Base-by-base conservation (phyloP, 805 yeast genomes). In the Wickerhamomyces ciferrii region DNA sequence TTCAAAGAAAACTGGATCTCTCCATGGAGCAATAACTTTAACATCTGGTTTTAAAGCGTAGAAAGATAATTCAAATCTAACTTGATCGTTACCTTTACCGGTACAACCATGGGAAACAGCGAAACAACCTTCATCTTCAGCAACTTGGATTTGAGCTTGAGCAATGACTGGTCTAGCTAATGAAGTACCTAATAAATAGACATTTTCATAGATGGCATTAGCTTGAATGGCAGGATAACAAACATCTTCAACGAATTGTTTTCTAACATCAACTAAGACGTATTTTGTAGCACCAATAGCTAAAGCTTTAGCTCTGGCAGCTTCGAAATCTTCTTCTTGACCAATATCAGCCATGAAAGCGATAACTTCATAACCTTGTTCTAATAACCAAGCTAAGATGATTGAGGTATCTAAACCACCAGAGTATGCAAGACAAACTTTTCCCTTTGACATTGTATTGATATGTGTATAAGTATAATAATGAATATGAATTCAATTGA, bases 71-170 rank as follows among this genome's bases (percentile, higher is more conserved):
- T 94, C 99, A 68, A 94, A 94, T 73, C 99, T 86, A 55, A 94
- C 97, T 75, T 94, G 99, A 71, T 94, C 99, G 68, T 94, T 94
- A 74, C 99, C 99, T 76, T 94, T 94, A 75, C 99, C 99, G 57
- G 99, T 94, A 75, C 99, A 94, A 54, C 99, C 99, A 70, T 94
- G 99, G 42, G 96, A 83, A 43, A 94, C 99, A 45, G 98, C 98
- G 61, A 92, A 90, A 78, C 99, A 94, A 54, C 97, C 97, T 70
- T 94, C 95, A 62, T 87, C 79, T 74, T 90, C 95, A 52, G 99
- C 99, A 54, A 89, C 97, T 62, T 86, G 79, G 67, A 94, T 94
- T 75, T 94, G 99, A 43, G 99, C 99, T 73, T 91, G 84, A 47
- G 99, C 97, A 69, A 94, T 94, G 48, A 92, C 96, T 34, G 99